Percentiles rank a stretch among this genome's conserved stretches.
Evolutionary conservation across 345 rosid species (phyloP).

Genomic region (Moringa oleifera): DNA sequence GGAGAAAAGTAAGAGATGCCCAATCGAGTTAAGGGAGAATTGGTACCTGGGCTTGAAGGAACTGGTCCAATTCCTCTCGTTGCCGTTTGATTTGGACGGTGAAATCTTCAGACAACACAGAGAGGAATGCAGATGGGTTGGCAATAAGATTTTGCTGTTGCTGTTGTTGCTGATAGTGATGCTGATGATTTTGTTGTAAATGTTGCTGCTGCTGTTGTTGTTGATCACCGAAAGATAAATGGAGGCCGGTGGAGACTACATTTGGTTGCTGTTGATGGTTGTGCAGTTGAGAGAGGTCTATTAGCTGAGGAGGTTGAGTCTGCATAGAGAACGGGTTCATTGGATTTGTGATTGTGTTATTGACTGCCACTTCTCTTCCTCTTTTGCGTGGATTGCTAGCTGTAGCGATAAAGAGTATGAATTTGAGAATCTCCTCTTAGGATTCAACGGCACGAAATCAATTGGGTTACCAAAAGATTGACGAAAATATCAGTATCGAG

Average conservation of each 20-base stretch:
- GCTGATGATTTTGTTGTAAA: slow-evolving; percentile 20
- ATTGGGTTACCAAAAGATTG: not conserved
- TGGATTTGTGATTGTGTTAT: slow-evolving; percentile 19
- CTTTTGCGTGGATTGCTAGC: slow-evolving; percentile 49
- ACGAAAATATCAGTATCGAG: too few relatives aligned
- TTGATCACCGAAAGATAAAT: slow-evolving; percentile 55
- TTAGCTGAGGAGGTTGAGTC: slow-evolving; percentile 42
- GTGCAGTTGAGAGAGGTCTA: slow-evolving; percentile 56
- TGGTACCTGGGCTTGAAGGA: slow-evolving; percentile 49
- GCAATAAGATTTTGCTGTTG: slow-evolving; percentile 22
- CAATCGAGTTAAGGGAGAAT: slow-evolving; percentile 3
- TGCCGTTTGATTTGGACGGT: slow-evolving; percentile 59
- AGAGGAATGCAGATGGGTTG: slow-evolving; percentile 26
- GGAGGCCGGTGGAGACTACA: slow-evolving; percentile 81
- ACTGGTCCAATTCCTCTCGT: slow-evolving; percentile 66
- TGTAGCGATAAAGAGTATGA: not conserved
- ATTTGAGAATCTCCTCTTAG: not conserved
- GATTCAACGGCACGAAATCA: too few relatives aligned
- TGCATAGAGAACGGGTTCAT: slow-evolving; percentile 35
- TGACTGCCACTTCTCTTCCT: slow-evolving; percentile 41
- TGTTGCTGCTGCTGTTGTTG: too few relatives aligned
- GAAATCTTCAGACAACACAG: slow-evolving; percentile 46
- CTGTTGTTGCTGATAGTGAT: slow-evolving; percentile 23
- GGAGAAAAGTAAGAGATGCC: not conserved
- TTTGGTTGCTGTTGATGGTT: slow-evolving; percentile 31